Evolutionary conservation across 495 filamentous ascomycete genomes (phyloP).

Genomic region (Hapsidospora chrysogenum): DNA sequence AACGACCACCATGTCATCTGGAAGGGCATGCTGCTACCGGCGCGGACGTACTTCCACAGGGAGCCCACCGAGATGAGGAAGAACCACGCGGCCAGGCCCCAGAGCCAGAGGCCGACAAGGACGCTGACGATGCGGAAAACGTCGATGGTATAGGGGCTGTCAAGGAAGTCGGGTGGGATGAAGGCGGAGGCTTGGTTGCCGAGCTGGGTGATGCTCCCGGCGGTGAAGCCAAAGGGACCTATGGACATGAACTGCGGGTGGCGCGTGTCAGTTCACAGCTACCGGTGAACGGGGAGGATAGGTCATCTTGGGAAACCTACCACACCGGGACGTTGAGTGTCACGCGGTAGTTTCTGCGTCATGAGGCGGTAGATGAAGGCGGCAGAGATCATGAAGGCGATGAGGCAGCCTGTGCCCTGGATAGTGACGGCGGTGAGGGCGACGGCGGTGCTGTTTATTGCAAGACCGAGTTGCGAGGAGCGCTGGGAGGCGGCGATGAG

Average conservation of each 20-base stretch:
- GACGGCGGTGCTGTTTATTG: constrained; percentile 40
- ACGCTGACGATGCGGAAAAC: constrained; percentile 23
- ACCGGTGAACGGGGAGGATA: neutral
- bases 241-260: constrained; percentile 49
- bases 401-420: constrained; percentile 74
- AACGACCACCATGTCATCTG: constrained; percentile 85
- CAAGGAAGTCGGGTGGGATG: constrained; percentile 21
- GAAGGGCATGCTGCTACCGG: constrained; percentile 41
- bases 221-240: constrained; percentile 66
- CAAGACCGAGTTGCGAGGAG: constrained; percentile 14
- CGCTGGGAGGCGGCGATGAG: constrained; percentile 32
- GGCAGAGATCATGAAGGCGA: constrained; percentile 72
- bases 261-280: constrained; percentile 1
- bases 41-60: constrained; percentile 52
- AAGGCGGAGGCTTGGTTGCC: constrained; percentile 20
- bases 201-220: constrained; percentile 41
- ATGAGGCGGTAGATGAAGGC: constrained; percentile 80
- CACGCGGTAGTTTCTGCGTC: constrained; percentile 76
- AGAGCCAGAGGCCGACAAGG: constrained; percentile 56
- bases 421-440: constrained; percentile 55
- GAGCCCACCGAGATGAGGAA: constrained; percentile 66
- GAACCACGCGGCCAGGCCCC: constrained; percentile 76
- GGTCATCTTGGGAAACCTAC: constrained; percentile 7
- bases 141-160: constrained; percentile 16
- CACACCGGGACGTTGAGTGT: constrained; percentile 63